A percentile compares a stretch with the other conserved stretches of the same genome.
These are phyloP conservation scores for Niveomyces coronatus DNA, from an alignment of 2,329 filamentous ascomycete genomes.

Conservation along the genomic window DNA sequence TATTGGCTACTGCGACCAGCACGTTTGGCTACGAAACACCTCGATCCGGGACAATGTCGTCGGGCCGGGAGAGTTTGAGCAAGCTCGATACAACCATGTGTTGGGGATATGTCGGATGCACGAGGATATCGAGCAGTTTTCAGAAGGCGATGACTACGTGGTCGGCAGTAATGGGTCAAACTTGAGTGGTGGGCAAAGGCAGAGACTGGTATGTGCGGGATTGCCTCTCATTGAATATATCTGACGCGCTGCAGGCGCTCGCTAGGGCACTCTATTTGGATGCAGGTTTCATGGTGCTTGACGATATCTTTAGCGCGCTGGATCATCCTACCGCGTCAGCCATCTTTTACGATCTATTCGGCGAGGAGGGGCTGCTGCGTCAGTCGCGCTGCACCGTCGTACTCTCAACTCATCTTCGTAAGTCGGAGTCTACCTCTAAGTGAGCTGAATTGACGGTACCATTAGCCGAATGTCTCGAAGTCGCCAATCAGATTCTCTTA, in stretches of 20 bases:
- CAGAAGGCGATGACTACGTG: not conserved
- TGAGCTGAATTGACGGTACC: not conserved
- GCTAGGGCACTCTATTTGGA: not conserved
- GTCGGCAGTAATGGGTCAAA: not conserved
- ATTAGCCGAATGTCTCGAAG: not conserved
- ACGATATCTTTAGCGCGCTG: constrained; percentile 1
- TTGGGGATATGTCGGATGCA: not conserved
- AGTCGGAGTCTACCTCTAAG: not conserved
- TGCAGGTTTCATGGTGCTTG: not conserved
- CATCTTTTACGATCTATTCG: not conserved
- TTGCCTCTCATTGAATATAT: not conserved
- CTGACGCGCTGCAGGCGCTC: not conserved
- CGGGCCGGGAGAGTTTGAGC: not conserved
- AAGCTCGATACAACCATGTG: not conserved
- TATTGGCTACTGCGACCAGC: not conserved
- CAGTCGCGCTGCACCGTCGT: not conserved
- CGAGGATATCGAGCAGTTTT: not conserved
- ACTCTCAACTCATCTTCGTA: not conserved
- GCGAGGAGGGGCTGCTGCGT: not conserved
- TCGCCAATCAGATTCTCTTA: not conserved
- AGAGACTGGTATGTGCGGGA: not conserved
- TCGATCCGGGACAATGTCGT: not conserved
- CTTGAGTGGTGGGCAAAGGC: constrained; percentile 1
- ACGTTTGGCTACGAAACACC: not conserved
- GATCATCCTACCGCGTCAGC: not conserved